phyloP scores from a whole-genome alignment of 306 rosid species.

The Inga oerstediana region DNA sequence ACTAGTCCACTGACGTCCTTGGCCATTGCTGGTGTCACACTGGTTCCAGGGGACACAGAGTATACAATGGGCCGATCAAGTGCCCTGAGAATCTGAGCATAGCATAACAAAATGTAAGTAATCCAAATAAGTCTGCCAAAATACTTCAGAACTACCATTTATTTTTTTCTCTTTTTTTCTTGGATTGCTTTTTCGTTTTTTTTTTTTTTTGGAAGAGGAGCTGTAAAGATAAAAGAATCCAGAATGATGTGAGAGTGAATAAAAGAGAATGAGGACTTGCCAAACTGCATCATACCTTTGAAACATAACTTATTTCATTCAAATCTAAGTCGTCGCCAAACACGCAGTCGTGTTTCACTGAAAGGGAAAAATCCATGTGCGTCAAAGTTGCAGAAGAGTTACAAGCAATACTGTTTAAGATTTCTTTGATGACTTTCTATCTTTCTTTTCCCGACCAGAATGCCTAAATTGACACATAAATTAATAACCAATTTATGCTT shows the following conservation, averaged over 20 bases:
- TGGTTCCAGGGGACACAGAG: conserved; percentile 96
- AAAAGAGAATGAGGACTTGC: background rate
- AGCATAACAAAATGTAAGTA: conserved; percentile 29
- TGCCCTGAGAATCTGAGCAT: conserved; percentile 67
- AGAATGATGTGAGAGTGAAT: background rate
- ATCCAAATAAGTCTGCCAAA: background rate
- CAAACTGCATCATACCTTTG: conserved; percentile 56
- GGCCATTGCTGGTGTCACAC: conserved; percentile 81
- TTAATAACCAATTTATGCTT: background rate
- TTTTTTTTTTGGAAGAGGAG: background rate
- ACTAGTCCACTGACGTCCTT: conserved; percentile 68
- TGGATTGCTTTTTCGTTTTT: background rate
- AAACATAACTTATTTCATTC: conserved; percentile 73
- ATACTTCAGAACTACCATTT: background rate
- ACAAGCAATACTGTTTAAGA: conserved; percentile 18
- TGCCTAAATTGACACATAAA: background rate
- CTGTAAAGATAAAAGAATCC: background rate
- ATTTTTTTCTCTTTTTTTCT: background rate
- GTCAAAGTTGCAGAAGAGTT: conserved; percentile 21
- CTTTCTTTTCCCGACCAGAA: background rate
- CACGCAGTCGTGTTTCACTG: conserved; percentile 95
- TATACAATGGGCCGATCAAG: conserved; percentile 69
- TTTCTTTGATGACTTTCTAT: conserved; percentile 8
- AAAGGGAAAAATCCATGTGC: conserved; percentile 43
- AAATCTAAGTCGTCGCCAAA: conserved; percentile 94